phyloP scores from a whole-genome alignment of 495 filamentous ascomycete genomes.

The Neurospora sp. region DNA sequence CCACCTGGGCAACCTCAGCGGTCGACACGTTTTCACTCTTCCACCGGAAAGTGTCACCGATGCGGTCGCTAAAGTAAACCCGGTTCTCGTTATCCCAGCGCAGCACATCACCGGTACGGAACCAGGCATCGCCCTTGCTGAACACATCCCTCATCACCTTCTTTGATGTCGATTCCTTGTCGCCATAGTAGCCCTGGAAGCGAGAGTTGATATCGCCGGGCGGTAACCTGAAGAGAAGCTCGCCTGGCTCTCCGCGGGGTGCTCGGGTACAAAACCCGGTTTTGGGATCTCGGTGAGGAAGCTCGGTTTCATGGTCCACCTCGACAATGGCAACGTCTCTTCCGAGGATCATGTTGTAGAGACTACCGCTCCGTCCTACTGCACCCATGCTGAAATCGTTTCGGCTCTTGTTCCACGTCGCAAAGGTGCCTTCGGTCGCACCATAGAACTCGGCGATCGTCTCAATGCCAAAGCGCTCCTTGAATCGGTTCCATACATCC shows the following conservation, averaged over 20 bases:
- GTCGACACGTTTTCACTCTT: conserved; percentile 90
- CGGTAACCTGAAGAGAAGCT: conserved; percentile 69
- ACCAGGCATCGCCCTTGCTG: conserved; percentile 73
- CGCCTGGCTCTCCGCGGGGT: conserved; percentile 57
- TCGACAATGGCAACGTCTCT: conserved; percentile 48
- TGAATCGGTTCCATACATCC: conserved; percentile 84
- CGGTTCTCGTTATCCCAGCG: conserved; percentile 60
- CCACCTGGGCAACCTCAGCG: conserved; percentile 65
- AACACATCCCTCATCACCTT: conserved; percentile 78
- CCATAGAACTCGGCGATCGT: conserved; percentile 85
- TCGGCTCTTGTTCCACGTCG: conserved; percentile 61
- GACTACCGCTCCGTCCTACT: conserved; percentile 63
- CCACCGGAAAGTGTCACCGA: conserved; percentile 94
- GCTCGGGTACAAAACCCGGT: conserved; percentile 63
- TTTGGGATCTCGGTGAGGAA: conserved; percentile 57
- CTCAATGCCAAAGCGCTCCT: conserved; percentile 74
- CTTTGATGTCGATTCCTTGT: conserved; percentile 58
- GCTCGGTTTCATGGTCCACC: conserved; percentile 62
- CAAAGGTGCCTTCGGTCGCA: conserved; percentile 70
- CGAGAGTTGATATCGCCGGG: conserved; percentile 47
- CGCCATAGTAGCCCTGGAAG: conserved; percentile 86
- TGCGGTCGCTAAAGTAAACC: conserved; percentile 79
- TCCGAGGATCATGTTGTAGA: conserved; percentile 48
- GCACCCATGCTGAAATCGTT: conserved; percentile 73
- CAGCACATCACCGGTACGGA: conserved; percentile 78